Percentiles rank a stretch among this genome's conserved stretches.
phyloP scores from a whole-genome alignment of 208 protist species.

The Leishmania amazonensis region DNA sequence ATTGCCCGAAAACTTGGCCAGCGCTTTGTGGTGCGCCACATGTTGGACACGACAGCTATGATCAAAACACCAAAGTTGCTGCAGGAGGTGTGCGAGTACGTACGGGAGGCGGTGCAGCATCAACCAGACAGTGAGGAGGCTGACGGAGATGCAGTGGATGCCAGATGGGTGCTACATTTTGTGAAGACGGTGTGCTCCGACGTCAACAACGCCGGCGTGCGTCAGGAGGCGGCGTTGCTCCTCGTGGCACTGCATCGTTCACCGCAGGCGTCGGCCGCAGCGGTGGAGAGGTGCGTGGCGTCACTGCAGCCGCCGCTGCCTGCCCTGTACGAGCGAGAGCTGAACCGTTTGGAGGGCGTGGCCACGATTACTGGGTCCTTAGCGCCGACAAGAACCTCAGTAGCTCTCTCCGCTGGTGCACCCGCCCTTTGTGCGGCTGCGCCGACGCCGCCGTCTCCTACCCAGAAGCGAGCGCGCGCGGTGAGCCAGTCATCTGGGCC shows the following conservation, averaged over 20 bases:
- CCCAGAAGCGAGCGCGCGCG: conserved; percentile 24
- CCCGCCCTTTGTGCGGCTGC: neutral
- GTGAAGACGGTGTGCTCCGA: conserved; percentile 65
- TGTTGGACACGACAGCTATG: conserved; percentile 46
- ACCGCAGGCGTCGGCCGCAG: conserved; percentile 5
- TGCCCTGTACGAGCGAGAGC: conserved; percentile 34
- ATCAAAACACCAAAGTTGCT: conserved; percentile 72
- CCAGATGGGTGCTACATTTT: conserved; percentile 63
- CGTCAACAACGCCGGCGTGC: conserved; percentile 41
- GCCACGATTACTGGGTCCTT: conserved; percentile 6
- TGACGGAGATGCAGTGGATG: conserved; percentile 37
- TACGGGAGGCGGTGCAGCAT: conserved; percentile 36
- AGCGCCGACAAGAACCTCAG: conserved; percentile 3
- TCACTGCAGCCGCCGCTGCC: conserved; percentile 30
- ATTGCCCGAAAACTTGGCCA: conserved; percentile 48
- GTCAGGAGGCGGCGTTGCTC: conserved; percentile 46
- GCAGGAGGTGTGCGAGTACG: conserved; percentile 78
- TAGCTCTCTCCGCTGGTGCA: neutral
- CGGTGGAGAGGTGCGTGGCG: conserved; percentile 29
- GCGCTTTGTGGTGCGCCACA: conserved; percentile 75
- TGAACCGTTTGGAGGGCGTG: conserved; percentile 17
- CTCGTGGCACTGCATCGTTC: conserved; percentile 41
- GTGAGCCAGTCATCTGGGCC: conserved; percentile 28
- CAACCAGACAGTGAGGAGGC: conserved; percentile 28
- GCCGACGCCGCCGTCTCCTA: conserved; percentile 6